Base-by-base conservation (phyloP, 1,284 basidiomycete genomes). In the Pulveroboletus ridleyi region DNA sequence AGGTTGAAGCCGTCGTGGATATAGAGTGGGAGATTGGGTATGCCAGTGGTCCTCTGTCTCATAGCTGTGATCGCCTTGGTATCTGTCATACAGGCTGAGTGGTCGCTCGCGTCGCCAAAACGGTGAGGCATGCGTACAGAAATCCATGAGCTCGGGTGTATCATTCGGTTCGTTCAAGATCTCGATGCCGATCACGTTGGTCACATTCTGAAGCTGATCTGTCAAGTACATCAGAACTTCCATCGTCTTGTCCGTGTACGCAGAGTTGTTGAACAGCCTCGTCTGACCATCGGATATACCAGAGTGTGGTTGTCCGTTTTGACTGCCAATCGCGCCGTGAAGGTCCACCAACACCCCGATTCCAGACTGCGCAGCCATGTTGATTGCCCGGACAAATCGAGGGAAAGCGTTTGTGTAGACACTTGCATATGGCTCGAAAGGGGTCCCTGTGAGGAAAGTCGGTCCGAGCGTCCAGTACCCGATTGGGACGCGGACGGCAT, bases 161-260 rank as follows among this genome's bases (percentile, higher is more conserved):
- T 87, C 79, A 35, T 79, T 65, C 0, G 92, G 92, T 72, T 95
- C 93, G 72, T 95, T 95, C 63, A 94, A 76, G 39, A 95, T 77
- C 72, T 94, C 83, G 55, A 95, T 88, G 2, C 91, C 93, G 53
- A 92, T 86, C 23, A 94, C 83, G 71, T 95, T 94, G 61, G 87
- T 88, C 23, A 92, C 87, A 62, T 80, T 76, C 41, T 80, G 82
- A 29, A 94, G 77, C 68, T 88, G 78, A 60, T 85, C 73, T 42
- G 81, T 81, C 56, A 95, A 78, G 76, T 82, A 89, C 15, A 80
- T 81, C 50, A 93, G 79, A 22, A 87, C 82, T 55, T 80, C 76
- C 55, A 90, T 81, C 1, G 91, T 92, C 71, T 87, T 85, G 58
- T 87, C 77, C 74, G 83, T 78, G 71, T 90, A 85, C 20, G 71